Evolutionary conservation across 169 alveolate species (phyloP).

Genomic region (Perkinsus marinus): DNA sequence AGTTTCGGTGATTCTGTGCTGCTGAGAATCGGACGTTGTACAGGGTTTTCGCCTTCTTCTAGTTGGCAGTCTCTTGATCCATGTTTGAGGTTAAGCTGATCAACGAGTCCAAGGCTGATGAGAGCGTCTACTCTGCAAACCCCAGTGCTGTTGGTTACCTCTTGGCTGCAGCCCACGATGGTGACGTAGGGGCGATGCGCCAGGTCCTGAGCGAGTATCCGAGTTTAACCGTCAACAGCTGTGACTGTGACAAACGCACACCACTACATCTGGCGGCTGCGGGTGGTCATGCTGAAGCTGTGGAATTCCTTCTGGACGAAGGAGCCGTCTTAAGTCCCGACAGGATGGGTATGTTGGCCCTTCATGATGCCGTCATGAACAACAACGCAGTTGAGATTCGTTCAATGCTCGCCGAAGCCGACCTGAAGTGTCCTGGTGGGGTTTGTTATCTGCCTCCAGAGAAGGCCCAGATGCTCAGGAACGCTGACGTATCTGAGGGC

Average conservation of each 20-base stretch:
- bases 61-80: background rate
- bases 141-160: too few species aligned
- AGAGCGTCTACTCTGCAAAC: too few species aligned
- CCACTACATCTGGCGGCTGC: too few species aligned
- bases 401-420: background rate
- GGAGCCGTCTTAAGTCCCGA: background rate
- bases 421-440: background rate
- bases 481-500: background rate
- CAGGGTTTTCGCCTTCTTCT: background rate
- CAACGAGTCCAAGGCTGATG: too few species aligned
- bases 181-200: too few species aligned
- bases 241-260: too few species aligned
- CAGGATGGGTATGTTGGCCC: conserved; percentile 7
- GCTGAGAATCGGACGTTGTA: background rate
- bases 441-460: background rate
- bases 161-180: too few species aligned
- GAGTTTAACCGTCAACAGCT: too few species aligned
- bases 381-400: background rate
- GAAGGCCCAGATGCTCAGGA: background rate
- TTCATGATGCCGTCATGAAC: conserved; percentile 3
- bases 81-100: background rate
- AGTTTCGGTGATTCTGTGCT: too few species aligned
- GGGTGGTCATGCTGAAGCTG: too few species aligned
- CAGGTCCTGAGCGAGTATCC: too few species aligned
- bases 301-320: too few species aligned